Base-by-base conservation (phyloP, 768 basidiomycete genomes). In the Boletus rex-veris region DNA sequence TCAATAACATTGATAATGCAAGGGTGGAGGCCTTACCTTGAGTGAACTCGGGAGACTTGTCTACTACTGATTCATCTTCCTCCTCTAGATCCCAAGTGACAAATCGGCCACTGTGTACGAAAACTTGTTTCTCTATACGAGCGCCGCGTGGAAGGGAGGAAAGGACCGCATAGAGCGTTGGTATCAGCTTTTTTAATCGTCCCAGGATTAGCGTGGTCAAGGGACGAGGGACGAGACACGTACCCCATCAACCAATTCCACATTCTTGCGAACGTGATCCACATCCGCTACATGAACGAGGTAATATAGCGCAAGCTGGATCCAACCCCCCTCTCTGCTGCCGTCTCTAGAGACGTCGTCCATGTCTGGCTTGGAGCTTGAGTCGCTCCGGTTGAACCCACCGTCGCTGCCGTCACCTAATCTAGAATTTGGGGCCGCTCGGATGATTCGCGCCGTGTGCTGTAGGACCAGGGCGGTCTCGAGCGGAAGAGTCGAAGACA, bases 381-480 rank as follows among this genome's bases (percentile, higher is more conserved):
- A 54, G 50, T 70, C 64, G 35, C 55, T 60, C 43, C 47, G 16
- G 35, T 59, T 58, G 19, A 68, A 68, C 2, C 67, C 67, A 19
- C 68, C 68, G 1, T 63, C 62, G 30, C 57, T 65, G 3, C 57
- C 68, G 26, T 68, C 57, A 8, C 67, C 65, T 11, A 59, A 36
- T 71, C 80, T 36, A 31, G 73, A 76, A 58, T 77, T 73, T 24
- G 95, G 70, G 0, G 86, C 86, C 5, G 77, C 71, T 0, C 70
- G 58, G 48, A 80, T 70, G 28, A 98, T 79, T 42, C 91, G 82
- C 9, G 76, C 67, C 2, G 85, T 84, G 66, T 99, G 97, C 62
- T 98, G 95, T 39, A 84, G 78, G 1, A 82, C 79, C 8, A 98
- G 75, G 1, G 89, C 86, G 2, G 82, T 77, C 71, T 98, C 92